These are phyloP conservation scores for Gryganskiella cystojenkinii DNA, from an alignment of 192 early-diverging fungal species.

Conservation along the genomic window DNA sequence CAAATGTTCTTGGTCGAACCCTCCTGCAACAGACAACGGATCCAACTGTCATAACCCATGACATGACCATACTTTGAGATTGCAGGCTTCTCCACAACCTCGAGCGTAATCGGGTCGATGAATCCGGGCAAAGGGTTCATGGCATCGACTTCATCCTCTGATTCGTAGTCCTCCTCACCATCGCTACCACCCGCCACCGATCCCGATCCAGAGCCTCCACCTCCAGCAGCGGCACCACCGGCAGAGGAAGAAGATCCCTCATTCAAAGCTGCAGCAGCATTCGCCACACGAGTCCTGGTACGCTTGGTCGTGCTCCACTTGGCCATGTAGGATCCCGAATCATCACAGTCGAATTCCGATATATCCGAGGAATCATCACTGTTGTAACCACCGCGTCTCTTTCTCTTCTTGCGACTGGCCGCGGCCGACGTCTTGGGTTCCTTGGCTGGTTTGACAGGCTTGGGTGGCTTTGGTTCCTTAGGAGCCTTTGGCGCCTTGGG, in stretches of 20 bases:
- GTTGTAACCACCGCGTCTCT: constrained; percentile 55
- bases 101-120: constrained; percentile 94
- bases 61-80: constrained; percentile 96
- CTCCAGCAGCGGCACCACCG: neutral
- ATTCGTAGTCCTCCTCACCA: constrained; percentile 55
- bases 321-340: constrained; percentile 73
- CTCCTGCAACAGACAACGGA: constrained; percentile 85
- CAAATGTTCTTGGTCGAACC: constrained; percentile 89
- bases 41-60: constrained; percentile 90
- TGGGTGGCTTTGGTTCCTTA: constrained; percentile 49
- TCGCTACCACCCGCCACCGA: constrained; percentile 46
- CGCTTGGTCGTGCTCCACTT: constrained; percentile 73
- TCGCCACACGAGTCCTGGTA: constrained; percentile 58
- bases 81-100: constrained; percentile 90
- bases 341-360: constrained; percentile 73
- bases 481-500: constrained; percentile 50
- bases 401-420: constrained; percentile 63
- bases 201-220: constrained; percentile 13
- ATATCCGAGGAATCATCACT: constrained; percentile 69
- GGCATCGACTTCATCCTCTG: constrained; percentile 58
- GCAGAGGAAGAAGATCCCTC: constrained; percentile 9
- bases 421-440: constrained; percentile 52
- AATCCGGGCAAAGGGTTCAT: constrained; percentile 91
- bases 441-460: constrained; percentile 35
- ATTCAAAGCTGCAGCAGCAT: constrained; percentile 12